These are phyloP conservation scores for Hypoxylon rickii DNA, from an alignment of 495 filamentous ascomycete genomes.

Conservation along the genomic window DNA sequence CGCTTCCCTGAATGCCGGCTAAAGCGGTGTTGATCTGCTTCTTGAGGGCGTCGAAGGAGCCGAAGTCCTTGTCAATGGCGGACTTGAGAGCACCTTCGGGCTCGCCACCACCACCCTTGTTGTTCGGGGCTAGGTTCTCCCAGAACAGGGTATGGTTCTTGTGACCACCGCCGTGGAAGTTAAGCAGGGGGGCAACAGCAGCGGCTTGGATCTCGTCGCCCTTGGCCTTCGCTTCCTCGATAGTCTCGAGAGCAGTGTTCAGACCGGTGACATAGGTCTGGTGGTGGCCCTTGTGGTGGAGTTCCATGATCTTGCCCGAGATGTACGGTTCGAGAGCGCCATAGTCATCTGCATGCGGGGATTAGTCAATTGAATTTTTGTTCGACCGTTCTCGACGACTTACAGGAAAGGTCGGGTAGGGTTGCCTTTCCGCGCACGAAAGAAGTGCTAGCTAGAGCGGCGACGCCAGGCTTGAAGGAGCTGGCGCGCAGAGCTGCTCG, in stretches of 20 bases:
- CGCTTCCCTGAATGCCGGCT: constrained; percentile 89
- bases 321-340: constrained; percentile 92
- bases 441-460: constrained; percentile 68
- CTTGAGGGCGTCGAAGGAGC: constrained; percentile 74
- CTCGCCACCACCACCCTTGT: constrained; percentile 71
- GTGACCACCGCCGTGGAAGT: constrained; percentile 97
- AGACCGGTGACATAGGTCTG: constrained; percentile 77
- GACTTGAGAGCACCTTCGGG: constrained; percentile 61
- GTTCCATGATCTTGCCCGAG: constrained; percentile 97
- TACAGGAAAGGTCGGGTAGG: constrained; percentile 93
- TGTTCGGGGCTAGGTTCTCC: constrained; percentile 91
- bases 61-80: constrained; percentile 79
- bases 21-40: constrained; percentile 83
- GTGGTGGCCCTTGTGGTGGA: constrained; percentile 81
- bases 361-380: constrained; percentile 4
- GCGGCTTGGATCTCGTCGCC: constrained; percentile 72
- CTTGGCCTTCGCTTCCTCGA: constrained; percentile 60
- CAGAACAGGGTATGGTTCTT: constrained; percentile 96
- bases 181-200: constrained; percentile 81
- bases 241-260: constrained; percentile 66
- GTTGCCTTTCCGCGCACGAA: constrained; percentile 88
- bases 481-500: constrained; percentile 51
- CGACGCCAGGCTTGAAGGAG: constrained; percentile 47
- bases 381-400: constrained; percentile 33
- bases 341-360: constrained; percentile 68